Evolutionary conservation across 768 basidiomycete species (phyloP).

Genomic region (Boletus vermiculosoides): DNA sequence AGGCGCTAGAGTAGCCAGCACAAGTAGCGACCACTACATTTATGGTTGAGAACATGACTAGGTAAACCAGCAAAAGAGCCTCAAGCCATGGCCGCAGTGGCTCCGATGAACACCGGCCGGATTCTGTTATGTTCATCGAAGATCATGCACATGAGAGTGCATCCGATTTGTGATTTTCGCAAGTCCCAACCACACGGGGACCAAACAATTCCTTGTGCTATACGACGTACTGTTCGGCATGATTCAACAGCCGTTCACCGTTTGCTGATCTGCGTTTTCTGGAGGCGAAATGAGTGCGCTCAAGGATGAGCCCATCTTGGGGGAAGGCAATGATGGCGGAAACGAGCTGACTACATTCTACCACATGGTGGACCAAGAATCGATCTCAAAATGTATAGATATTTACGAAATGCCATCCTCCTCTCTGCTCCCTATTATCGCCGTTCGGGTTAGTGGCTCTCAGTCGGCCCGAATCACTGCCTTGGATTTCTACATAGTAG

Average conservation of each 20-base stretch:
- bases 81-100: neutral
- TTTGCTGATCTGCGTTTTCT: neutral
- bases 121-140: neutral
- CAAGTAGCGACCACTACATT: neutral
- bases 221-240: neutral
- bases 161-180: neutral
- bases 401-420: conserved; percentile 1
- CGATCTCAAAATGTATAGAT: neutral
- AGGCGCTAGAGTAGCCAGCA: too few species aligned
- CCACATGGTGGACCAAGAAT: neutral
- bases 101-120: neutral
- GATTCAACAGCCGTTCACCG: neutral
- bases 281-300: neutral
- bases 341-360: neutral
- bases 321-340: conserved; percentile 4
- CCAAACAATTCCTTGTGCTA: too few species aligned
- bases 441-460: neutral
- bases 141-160: neutral
- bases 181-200: neutral
- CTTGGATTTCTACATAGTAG: neutral
- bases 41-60: neutral
- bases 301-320: neutral
- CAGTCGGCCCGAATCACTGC: conserved; percentile 5
- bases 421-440: conserved; percentile 1
- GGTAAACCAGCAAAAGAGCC: neutral